These are phyloP conservation scores for Colletotrichum melonis DNA, from an alignment of 2,329 filamentous ascomycete species.

Conservation along the genomic window DNA sequence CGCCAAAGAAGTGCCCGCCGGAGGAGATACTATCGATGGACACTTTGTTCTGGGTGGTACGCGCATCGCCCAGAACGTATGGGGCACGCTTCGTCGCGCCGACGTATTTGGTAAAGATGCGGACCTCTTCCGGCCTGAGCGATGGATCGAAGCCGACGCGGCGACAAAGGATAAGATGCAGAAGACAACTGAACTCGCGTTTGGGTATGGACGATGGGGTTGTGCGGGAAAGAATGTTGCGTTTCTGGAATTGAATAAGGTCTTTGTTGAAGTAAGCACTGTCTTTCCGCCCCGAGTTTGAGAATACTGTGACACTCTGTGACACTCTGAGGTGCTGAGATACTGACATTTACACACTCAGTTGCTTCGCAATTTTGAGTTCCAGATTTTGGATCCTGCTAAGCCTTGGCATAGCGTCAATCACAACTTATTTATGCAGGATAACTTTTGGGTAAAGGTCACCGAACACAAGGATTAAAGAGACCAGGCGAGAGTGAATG, in stretches of 20 bases:
- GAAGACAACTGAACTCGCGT: constrained; percentile 47
- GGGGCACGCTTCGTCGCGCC: constrained; percentile 51
- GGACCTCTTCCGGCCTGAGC: constrained; percentile 57
- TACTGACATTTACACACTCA: constrained; percentile 3
- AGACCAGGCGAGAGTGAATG: no score
- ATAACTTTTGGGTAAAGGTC: constrained; percentile 39
- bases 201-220: constrained; percentile 48
- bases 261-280: constrained; percentile 53
- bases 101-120: constrained; percentile 52
- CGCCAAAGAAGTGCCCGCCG: constrained; percentile 41
- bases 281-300: background rate
- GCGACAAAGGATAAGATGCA: constrained; percentile 37
- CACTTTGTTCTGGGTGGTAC: constrained; percentile 45
- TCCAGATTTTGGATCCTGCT: constrained; percentile 40
- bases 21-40: constrained; percentile 43
- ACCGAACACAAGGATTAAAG: constrained; percentile 9
- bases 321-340: background rate
- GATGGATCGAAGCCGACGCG: constrained; percentile 56
- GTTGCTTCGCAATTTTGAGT: constrained; percentile 43
- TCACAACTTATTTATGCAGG: constrained; percentile 42
- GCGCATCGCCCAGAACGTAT: constrained; percentile 48
- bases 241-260: constrained; percentile 56
- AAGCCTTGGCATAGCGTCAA: constrained; percentile 46
- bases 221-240: constrained; percentile 51
- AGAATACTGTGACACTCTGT: no score